Conservation (phyloP, 192 early-diverging fungal species). For the Umbelopsis sp. region DNA sequence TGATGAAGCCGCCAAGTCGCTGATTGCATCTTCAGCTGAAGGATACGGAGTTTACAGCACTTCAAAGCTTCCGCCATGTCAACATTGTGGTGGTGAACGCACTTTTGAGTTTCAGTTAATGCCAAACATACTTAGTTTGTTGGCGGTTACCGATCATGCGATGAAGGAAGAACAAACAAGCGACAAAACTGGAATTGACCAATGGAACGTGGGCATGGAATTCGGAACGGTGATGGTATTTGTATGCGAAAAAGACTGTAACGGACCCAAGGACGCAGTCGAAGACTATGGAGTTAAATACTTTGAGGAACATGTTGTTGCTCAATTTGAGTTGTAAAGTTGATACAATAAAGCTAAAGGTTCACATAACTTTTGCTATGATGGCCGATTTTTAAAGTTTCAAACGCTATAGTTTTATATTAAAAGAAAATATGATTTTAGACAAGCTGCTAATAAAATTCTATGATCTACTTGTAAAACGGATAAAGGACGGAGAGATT, state of each 20-base stretch:
- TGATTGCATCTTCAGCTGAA: slow-evolving; percentile 13
- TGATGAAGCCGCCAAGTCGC: slow-evolving; percentile 54
- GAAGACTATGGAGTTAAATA: slow-evolving; percentile 44
- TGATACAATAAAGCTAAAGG: too few relatives aligned
- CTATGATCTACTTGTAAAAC: too few relatives aligned
- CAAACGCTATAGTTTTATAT: too few relatives aligned
- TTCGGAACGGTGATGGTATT: slow-evolving; percentile 88
- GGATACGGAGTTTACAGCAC: slow-evolving; percentile 40
- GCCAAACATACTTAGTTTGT: slow-evolving; percentile 77
- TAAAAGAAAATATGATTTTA: too few relatives aligned
- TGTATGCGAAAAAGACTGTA: slow-evolving; percentile 81
- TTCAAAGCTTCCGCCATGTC: slow-evolving; percentile 61
- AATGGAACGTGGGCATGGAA: slow-evolving; percentile 80
- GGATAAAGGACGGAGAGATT: too few relatives aligned
- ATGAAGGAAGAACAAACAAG: slow-evolving; percentile 31
- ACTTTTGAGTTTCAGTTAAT: slow-evolving; percentile 93
- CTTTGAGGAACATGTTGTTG: slow-evolving; percentile 64
- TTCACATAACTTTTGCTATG: too few relatives aligned
- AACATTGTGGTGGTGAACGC: slow-evolving; percentile 64
- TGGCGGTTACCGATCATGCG: slow-evolving; percentile 64
- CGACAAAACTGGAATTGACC: slow-evolving; percentile 44
- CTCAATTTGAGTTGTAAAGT: slow-evolving; percentile 52
- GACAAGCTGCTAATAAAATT: too few relatives aligned
- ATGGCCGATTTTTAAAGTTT: too few relatives aligned
- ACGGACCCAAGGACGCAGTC: slow-evolving; percentile 33